A percentile compares a stretch with the other conserved stretches of the same genome.
Conservation (phyloP, 768 basidiomycete genomes). For the Dioszegia aurantiaca region DNA sequence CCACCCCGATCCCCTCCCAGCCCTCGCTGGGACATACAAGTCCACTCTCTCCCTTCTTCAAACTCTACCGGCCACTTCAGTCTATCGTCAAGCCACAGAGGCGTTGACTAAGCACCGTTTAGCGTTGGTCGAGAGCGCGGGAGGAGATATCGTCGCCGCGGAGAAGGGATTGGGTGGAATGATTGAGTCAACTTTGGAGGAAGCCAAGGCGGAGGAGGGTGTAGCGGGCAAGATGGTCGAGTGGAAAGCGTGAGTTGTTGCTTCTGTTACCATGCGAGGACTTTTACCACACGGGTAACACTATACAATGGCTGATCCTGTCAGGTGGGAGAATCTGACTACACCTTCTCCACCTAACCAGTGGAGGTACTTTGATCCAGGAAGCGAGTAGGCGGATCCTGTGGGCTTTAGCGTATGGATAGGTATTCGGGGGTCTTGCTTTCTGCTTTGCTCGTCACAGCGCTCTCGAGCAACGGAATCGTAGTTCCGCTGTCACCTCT, state of each 20-base stretch:
- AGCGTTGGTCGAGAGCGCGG: conserved; percentile 64
- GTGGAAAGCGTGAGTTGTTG: conserved; percentile 82
- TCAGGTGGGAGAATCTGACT: conserved; percentile 83
- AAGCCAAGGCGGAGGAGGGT: conserved; percentile 76
- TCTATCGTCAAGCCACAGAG: conserved; percentile 85
- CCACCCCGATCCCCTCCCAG: conserved; percentile 79
- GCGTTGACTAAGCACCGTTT: conserved; percentile 23
- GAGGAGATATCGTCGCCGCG: conserved; percentile 62
- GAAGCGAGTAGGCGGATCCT: conserved; percentile 16
- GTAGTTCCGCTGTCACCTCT: too few relatives aligned
- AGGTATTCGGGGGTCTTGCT: not conserved
- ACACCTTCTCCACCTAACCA: conserved; percentile 77
- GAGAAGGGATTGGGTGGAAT: conserved; percentile 80
- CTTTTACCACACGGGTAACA: too few relatives aligned
- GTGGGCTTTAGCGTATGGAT: not conserved
- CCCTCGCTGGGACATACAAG: conserved; percentile 70
- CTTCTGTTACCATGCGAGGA: too few relatives aligned
- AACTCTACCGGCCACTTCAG: conserved; percentile 70
- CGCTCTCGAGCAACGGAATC: too few relatives aligned
- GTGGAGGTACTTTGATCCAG: conserved; percentile 60
- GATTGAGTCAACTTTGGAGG: conserved; percentile 78
- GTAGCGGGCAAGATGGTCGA: conserved; percentile 80
- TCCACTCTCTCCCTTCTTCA: conserved; percentile 69
- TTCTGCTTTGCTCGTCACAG: not conserved
- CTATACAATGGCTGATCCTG: too few relatives aligned